Evolutionary conservation across 495 filamentous ascomycete species (phyloP), one percentile per base, ranked within the genome.

Genomic region (Patellaria atrata): DNA sequence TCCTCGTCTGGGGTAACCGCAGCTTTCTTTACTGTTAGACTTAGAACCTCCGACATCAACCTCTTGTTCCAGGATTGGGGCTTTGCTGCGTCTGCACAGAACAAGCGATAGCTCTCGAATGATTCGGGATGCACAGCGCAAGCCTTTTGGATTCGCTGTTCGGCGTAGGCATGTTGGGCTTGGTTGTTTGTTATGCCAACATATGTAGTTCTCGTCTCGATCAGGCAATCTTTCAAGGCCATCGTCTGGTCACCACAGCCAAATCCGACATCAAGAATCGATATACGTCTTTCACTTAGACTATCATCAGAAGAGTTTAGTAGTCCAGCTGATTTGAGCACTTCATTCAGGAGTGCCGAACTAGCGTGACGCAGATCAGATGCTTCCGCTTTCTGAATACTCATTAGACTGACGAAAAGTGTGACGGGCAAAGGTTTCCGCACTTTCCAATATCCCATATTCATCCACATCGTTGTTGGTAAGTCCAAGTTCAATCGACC

Each of bases 161-260:
- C 4, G 3, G 45, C 45, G 30, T 19, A 39, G 2, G 21, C 18
- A 22, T 17, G 42, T 21, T 45, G 45, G 7, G 15, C 35, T 3
- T 12, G 3, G 11, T 45, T 43, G 2, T 60, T 38, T 10, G 63
- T 68, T 15, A 68, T 57, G 0, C 65, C 63, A 3, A 61, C 44
- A 36, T 68, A 66, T 8, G 28, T 8, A 9, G 7, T 7, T 30
- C 34, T 29, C 14, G 12, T 11, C 15, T 6, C 7, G 10, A 15
- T 16, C 17, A 27, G 10, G n/a, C 17, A 19, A 20, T 39, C 6
- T 15, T 23, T 42, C 13, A 66, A 15, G 27, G 57, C 50, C 2
- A 63, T 6, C 1, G 54, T 57, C 40, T 68, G 65, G 37, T 67
- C 64, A 13, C 65, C 65, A 27, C 65, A 68, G 5, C 65, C 64